Percentiles rank a stretch among this genome's conserved stretches.
Evolutionary conservation across 2,329 filamentous ascomycete genomes (phyloP).

Genomic region (Ophiostoma populinum): DNA sequence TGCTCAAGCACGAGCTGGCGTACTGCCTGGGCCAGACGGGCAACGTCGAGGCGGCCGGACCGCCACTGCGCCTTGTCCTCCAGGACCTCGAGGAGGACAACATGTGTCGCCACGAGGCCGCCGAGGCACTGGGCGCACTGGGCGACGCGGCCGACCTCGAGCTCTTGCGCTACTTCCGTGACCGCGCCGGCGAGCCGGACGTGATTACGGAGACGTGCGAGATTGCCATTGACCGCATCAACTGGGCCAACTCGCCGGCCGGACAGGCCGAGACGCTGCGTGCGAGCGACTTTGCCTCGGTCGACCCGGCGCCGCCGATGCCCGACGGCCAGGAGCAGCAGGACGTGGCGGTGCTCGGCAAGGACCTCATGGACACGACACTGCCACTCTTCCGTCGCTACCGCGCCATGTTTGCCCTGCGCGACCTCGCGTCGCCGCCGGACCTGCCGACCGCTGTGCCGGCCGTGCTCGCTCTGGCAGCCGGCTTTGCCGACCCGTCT

Average conservation of each 20-base stretch:
- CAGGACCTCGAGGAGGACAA: slow-evolving; percentile 67
- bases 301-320: slow-evolving; percentile 85
- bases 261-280: slow-evolving; percentile 50
- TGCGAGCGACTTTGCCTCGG: slow-evolving; percentile 75
- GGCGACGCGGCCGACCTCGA: slow-evolving; percentile 58
- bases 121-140: slow-evolving; percentile 81
- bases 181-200: slow-evolving; percentile 57
- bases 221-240: slow-evolving; percentile 84
- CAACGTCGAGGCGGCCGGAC: slow-evolving; percentile 50
- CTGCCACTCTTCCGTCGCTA: slow-evolving; percentile 82
- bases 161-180: slow-evolving; percentile 54
- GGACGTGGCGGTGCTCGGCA: slow-evolving; percentile 44
- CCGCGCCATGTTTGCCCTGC: slow-evolving; percentile 92
- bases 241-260: slow-evolving; percentile 44
- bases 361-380: slow-evolving; percentile 59
- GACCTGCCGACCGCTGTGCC: slow-evolving; percentile 76
- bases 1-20: slow-evolving; percentile 90
- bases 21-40: slow-evolving; percentile 91
- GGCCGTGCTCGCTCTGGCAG: slow-evolving; percentile 73
- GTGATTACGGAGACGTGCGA: slow-evolving; percentile 93
- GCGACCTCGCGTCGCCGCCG: slow-evolving; percentile 85
- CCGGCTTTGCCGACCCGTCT: slow-evolving; percentile 69
- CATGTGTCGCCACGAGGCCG: slow-evolving; percentile 94
- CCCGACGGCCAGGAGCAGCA: slow-evolving; percentile 37
- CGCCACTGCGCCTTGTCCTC: slow-evolving; percentile 56